Evolutionary conservation across 345 rosid species (phyloP).

Genomic region (Hibiscus mutabilis): DNA sequence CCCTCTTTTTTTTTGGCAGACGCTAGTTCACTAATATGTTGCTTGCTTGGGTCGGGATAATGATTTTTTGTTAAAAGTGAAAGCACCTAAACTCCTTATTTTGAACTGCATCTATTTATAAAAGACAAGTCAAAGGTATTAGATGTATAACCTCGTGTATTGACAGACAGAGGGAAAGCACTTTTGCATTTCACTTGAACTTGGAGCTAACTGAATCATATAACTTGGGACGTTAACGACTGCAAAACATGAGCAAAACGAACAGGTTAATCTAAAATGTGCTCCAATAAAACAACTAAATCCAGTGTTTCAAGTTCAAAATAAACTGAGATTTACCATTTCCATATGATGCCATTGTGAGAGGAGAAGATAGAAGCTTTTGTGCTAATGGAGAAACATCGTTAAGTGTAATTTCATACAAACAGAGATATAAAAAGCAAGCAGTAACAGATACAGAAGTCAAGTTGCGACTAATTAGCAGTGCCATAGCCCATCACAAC

Average conservation of each 20-base stretch:
- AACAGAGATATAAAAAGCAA: no score
- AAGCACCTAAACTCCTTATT: not conserved
- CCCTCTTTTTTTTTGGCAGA: no score
- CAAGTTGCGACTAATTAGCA: no score
- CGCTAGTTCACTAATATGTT: conserved; percentile 8
- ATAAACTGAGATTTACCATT: conserved; percentile 43
- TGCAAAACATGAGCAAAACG: conserved; percentile 17
- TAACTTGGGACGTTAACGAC: conserved; percentile 59
- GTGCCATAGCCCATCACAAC: no score
- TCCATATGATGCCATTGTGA: conserved; percentile 83
- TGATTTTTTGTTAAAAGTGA: conserved; percentile 19
- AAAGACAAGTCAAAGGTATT: conserved; percentile 4
- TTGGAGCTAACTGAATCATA: conserved; percentile 53
- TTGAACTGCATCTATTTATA: conserved; percentile 5
- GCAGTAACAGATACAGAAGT: no score
- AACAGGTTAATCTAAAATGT: not conserved
- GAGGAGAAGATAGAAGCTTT: conserved; percentile 49
- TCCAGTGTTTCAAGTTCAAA: not conserved
- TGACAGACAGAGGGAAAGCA: not conserved
- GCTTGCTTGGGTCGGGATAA: conserved; percentile 4
- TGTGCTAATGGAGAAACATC: not conserved
- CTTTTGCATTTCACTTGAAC: conserved; percentile 34
- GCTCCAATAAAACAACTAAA: not conserved
- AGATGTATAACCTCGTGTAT: conserved; percentile 10
- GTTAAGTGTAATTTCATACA: conserved; percentile 9